Evolutionary conservation across 1,284 basidiomycete species (phyloP).

Genomic region (Ustanciosporium gigantosporum): DNA sequence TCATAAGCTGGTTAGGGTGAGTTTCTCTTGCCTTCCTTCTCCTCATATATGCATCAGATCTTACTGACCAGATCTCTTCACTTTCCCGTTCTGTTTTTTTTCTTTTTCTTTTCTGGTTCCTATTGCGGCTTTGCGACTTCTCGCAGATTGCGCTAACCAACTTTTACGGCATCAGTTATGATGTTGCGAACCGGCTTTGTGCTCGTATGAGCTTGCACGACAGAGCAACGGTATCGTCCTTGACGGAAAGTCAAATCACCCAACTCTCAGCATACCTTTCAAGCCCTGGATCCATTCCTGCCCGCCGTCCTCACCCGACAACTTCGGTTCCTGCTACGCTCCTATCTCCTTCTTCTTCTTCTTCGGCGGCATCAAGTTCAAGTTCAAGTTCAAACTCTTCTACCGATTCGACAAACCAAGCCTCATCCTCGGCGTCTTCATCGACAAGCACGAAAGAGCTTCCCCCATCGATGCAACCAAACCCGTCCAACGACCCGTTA

Average conservation of each 20-base stretch:
- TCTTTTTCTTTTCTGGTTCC: neutral
- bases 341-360: neutral
- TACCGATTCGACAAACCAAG: slow-evolving; percentile 1
- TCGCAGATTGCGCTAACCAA: slow-evolving; percentile 79
- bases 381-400: neutral
- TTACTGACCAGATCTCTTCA: neutral
- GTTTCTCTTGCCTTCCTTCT: too few species aligned
- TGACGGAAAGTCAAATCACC: slow-evolving; percentile 79
- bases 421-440: neutral
- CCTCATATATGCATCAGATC: too few species aligned
- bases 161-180: slow-evolving; percentile 80
- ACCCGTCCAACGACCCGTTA: slow-evolving; percentile 64
- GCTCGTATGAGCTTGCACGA: slow-evolving; percentile 82
- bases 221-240: slow-evolving; percentile 73
- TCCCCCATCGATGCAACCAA: slow-evolving; percentile 40
- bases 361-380: neutral
- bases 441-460: slow-evolving; percentile 19
- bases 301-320: slow-evolving; percentile 65
- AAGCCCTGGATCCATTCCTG: slow-evolving; percentile 70
- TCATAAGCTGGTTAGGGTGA: slow-evolving; percentile 58
- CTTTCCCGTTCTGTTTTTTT: neutral
- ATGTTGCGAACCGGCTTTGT: slow-evolving; percentile 76
- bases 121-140: neutral
- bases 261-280: slow-evolving; percentile 84
- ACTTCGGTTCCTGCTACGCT: neutral